A percentile compares a stretch with the other conserved stretches of the same genome.
Evolutionary conservation across 306 rosid genomes (phyloP).

Genomic region (Prunus persica): Prunus_persica_NCBIv2 NC_034009.1:1470001-1470500

Average conservation of each 20-base stretch:
- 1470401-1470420: constrained; percentile 60
- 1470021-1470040: not conserved
- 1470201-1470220: constrained; percentile 49
- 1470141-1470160: constrained; percentile 68
- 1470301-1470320: not conserved
- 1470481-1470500: no score
- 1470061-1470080: not conserved
- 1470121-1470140: not conserved
- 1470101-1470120: not conserved
- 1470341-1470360: constrained; percentile 33
- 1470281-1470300: not conserved
- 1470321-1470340: not conserved
- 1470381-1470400: constrained; percentile 46
- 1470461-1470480: no score
- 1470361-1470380: constrained; percentile 55
- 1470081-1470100: not conserved
- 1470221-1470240: constrained; percentile 62
- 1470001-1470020: not conserved
- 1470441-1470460: constrained; percentile 63
- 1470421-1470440: constrained; percentile 75
- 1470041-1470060: constrained; percentile 69
- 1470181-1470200: constrained; percentile 75
- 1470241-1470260: constrained; percentile 7
- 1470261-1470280: not conserved
- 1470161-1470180: constrained; percentile 67